Base-by-base conservation (phyloP, 495 filamentous ascomycete genomes). In the Hamigera avellanea region DNA sequence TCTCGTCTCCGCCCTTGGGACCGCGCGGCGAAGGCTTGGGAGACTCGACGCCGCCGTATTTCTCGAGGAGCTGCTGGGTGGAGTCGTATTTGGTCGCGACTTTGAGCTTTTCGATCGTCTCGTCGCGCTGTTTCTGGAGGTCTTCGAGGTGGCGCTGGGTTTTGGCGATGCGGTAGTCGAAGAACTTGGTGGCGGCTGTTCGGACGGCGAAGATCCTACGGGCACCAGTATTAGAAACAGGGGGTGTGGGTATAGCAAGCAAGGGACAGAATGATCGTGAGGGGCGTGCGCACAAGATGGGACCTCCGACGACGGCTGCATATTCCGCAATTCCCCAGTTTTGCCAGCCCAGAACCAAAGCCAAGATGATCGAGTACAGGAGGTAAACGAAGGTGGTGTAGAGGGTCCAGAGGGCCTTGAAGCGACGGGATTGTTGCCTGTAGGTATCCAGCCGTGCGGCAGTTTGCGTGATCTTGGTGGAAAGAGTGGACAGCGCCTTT, bases 81-180 rank as follows among this genome's bases (percentile, higher is more conserved):
- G 87, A 86, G 57, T 95, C 81, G 62, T 93, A 98, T 52, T 83
- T 93, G 23, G 91, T 98, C 14, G 87, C 87, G 19, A 76, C 73
- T 59, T 96, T 98, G 33, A 98, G 75, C 59, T 86, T 88, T 50
- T 93, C 83, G 44, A 98, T 95, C 1, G 87, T 93, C 48, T 77
- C 75, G 35, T 81, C 73, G 31, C 87, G 76, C 57, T 95, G 81
- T 37, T 73, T 69, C 35, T 89, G 70, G 8, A 86, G 70, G 2
- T 66, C 71, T 37, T 94, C 79, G 16, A 95, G 69, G n/a, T 75
- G 69, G 15, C 61, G 44, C 47, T 80, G 76, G 9, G 78, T 66
- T 7, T 60, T 73, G 17, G 77, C 70, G 49, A 91, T 81, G 33
- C 86, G 83, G 49, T 80, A 89, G 43, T 81, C 81, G 59, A 82